phyloP scores from a whole-genome alignment of 768 basidiomycete species.

The Arthromyces matolae region DNA sequence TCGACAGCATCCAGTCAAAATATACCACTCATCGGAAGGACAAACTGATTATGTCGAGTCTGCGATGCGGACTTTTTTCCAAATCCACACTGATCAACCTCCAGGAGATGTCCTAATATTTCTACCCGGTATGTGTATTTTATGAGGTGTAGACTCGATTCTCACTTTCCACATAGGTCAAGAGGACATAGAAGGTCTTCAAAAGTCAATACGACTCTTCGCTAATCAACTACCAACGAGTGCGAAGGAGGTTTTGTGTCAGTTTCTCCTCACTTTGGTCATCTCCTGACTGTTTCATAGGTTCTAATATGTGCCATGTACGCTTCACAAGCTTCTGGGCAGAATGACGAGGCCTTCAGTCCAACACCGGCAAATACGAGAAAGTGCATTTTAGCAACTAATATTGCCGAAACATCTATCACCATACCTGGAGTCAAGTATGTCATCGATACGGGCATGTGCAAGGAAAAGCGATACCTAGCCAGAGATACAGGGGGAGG shows the following conservation, averaged over 20 bases:
- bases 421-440: constrained; percentile 95
- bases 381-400: constrained; percentile 94
- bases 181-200: constrained; percentile 91
- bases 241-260: constrained; percentile 39
- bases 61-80: constrained; percentile 89
- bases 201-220: constrained; percentile 67
- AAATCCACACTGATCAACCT: constrained; percentile 79
- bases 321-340: constrained; percentile 73
- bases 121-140: constrained; percentile 60
- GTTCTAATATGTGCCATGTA: constrained; percentile 80
- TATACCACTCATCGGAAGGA: constrained; percentile 71
- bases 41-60: constrained; percentile 86
- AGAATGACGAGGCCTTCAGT: constrained; percentile 77
- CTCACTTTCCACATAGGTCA: constrained; percentile 55
- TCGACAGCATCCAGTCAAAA: constrained; percentile 86
- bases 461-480: constrained; percentile 90
- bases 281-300: constrained; percentile 32
- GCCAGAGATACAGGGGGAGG: constrained; percentile 68
- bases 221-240: constrained; percentile 66
- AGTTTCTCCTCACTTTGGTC: background rate
- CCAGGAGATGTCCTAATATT: constrained; percentile 92
- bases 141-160: background rate
- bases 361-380: constrained; percentile 63
- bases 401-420: constrained; percentile 97
- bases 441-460: constrained; percentile 94